Conservation (phyloP, 768 basidiomycete genomes). For the Lepiota venenata region DNA sequence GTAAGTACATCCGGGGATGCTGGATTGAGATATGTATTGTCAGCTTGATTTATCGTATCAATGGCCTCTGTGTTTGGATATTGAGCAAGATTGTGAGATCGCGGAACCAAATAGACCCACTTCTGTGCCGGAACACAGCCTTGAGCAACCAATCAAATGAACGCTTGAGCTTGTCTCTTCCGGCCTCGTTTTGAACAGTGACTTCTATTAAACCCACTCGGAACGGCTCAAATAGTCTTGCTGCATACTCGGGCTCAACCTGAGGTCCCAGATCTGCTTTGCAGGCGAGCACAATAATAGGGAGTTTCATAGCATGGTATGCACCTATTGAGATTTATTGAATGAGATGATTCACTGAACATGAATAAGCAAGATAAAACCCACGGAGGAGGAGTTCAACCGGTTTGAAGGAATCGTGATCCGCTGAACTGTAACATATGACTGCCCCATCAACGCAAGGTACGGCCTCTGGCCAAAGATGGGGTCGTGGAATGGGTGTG, state of each 20-base stretch:
- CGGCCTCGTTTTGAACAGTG: slow-evolving; percentile 48
- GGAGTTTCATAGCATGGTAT: slow-evolving; percentile 53
- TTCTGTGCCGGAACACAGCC: slow-evolving; percentile 44
- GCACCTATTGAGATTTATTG: slow-evolving; percentile 41
- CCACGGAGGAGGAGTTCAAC: slow-evolving; percentile 70
- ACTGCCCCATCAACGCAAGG: slow-evolving; percentile 74
- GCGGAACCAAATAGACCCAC: not conserved
- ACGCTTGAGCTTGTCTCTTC: slow-evolving; percentile 69
- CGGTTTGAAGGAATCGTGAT: slow-evolving; percentile 57
- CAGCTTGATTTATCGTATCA: slow-evolving; percentile 25
- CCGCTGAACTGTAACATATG: slow-evolving; percentile 80
- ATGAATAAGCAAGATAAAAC: slow-evolving; percentile 25
- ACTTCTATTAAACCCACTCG: slow-evolving; percentile 82
- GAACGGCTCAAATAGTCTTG: slow-evolving; percentile 50
- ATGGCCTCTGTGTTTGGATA: slow-evolving; percentile 3
- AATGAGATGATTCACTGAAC: not conserved
- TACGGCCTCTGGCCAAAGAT: slow-evolving; percentile 47
- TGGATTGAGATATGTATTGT: slow-evolving; percentile 57
- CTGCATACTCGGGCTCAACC: slow-evolving; percentile 55
- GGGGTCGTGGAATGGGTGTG: slow-evolving; percentile 20
- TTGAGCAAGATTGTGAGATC: not conserved
- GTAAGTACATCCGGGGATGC: slow-evolving; percentile 63
- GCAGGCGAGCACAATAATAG: slow-evolving; percentile 79
- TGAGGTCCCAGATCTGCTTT: slow-evolving; percentile 70
- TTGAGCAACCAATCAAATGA: slow-evolving; percentile 74